Evolutionary conservation across 2,329 filamentous ascomycete species (phyloP), one percentile per base, ranked within the genome.

Genomic region (Lachnellula willkommii): DNA sequence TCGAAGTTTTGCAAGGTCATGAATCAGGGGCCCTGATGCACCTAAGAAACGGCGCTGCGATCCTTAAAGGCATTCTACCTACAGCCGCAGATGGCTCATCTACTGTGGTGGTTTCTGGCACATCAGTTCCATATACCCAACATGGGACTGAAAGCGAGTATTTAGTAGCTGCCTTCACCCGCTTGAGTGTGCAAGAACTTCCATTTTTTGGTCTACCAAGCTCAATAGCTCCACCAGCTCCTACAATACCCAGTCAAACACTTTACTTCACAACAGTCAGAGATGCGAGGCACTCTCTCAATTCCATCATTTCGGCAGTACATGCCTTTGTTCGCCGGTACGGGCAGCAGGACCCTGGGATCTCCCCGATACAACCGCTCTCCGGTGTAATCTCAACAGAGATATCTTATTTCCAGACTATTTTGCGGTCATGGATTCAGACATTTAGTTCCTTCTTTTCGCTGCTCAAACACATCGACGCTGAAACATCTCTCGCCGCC

Each of bases 1-100:
- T 60, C 17, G 55, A 60, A 40, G 47, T 57, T n/a, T 40, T 57
- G 32, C 55, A 58, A 50, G 58, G 48, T n/a, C 15, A 50, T 24
- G 58, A 56, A 24, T 11, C 43, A 4, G 52, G 42, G 4, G 53
- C 54, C 8, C n/a, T 59, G 12, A 15, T 56, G 35, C 57, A 59
- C 24, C 37, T 54, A 20, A 49, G 40, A 35, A 59, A 48, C 46
- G 57, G 50, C 20, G 37, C 37, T 6, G 39, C 40, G 7, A 50
- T 59, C 5, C 12, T 59, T 14, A 59, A 50, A 24, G 46, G 37
- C 26, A n/a, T 55, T 26, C 26, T 47, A 24, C 15, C 40, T 24
- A 15, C 49, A n/a, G 43, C 35, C 5, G 26, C 6, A 20, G 28
- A 28, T 28, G 28, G 28, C 28, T 15, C 36, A 40, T 22, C n/a